phyloP scores from a whole-genome alignment of 2,329 filamentous ascomycete species.

The Penicillium sp. region DNA sequence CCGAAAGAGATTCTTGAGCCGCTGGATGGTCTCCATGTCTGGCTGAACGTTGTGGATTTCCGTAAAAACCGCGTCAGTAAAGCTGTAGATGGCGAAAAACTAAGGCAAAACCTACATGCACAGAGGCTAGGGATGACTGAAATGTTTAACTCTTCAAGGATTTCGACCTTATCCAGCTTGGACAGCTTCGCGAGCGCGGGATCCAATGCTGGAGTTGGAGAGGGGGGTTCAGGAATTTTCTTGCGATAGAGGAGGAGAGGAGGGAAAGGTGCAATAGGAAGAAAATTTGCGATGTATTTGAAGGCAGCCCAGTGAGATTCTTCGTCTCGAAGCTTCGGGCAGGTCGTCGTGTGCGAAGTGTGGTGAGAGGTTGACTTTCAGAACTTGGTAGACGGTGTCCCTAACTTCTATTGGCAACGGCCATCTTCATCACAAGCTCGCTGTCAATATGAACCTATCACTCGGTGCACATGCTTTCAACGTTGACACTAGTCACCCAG shows the following conservation, averaged over 20 bases:
- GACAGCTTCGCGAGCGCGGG: background rate
- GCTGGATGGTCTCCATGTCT: conserved; percentile 49
- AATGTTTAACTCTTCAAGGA: background rate
- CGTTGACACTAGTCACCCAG: no score
- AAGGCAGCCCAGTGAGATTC: no score
- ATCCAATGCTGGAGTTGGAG: background rate
- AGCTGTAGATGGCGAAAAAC: background rate
- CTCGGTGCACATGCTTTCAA: no score
- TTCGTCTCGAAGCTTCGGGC: no score
- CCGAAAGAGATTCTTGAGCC: conserved; percentile 62
- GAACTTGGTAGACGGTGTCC: no score
- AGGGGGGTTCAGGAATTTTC: background rate
- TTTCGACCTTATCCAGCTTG: background rate
- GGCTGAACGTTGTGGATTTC: conserved; percentile 12
- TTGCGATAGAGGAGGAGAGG: background rate
- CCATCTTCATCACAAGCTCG: no score
- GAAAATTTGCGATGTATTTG: background rate
- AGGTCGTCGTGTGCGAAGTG: no score
- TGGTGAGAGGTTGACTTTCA: no score
- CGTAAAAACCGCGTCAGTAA: background rate
- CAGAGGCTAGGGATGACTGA: conserved; percentile 50
- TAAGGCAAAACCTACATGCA: conserved; percentile 28
- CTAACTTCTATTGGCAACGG: no score
- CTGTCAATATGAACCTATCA: no score
- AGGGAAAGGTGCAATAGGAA: background rate